phyloP scores from a whole-genome alignment of 164 flowering plant species.

The Vitis amurensis region DNA sequence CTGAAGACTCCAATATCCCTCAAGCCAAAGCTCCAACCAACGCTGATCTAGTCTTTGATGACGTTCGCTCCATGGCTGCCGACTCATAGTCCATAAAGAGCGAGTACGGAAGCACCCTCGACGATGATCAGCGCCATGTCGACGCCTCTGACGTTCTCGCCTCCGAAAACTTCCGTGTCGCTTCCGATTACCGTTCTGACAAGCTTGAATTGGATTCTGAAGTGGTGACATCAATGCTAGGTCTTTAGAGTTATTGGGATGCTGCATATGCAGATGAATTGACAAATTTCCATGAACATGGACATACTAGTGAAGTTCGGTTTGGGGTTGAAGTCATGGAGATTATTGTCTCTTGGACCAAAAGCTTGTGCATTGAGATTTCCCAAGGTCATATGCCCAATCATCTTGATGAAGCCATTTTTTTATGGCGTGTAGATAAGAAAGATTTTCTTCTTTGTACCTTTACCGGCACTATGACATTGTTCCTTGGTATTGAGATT shows the following conservation, averaged over 20 bases:
- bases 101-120: slow-evolving; percentile 96
- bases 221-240: slow-evolving; percentile 63
- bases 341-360: too few species aligned
- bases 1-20: slow-evolving; percentile 68
- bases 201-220: slow-evolving; percentile 88
- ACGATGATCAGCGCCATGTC: slow-evolving; percentile 93
- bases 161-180: slow-evolving; percentile 51
- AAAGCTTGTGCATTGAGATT: too few species aligned
- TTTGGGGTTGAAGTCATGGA: background rate
- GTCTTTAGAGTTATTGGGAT: slow-evolving; percentile 94
- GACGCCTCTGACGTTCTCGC: slow-evolving; percentile 92
- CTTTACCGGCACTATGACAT: slow-evolving; percentile 64
- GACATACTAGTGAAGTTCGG: slow-evolving; percentile 66
- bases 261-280: slow-evolving; percentile 80
- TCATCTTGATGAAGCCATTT: slow-evolving; percentile 67
- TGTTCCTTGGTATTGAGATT: slow-evolving; percentile 93
- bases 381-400: too few species aligned
- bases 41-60: slow-evolving; percentile 82
- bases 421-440: slow-evolving; percentile 90
- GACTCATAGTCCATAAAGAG: slow-evolving; percentile 99
- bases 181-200: slow-evolving; percentile 95
- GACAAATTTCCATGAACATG: slow-evolving; percentile 85
- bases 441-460: slow-evolving; percentile 92
- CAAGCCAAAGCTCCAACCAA: slow-evolving; percentile 40
- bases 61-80: slow-evolving; percentile 96